These are phyloP conservation scores for Pseudotsuga menziesii DNA, from an alignment of 75 land plant species.

Conservation along the genomic window DNA sequence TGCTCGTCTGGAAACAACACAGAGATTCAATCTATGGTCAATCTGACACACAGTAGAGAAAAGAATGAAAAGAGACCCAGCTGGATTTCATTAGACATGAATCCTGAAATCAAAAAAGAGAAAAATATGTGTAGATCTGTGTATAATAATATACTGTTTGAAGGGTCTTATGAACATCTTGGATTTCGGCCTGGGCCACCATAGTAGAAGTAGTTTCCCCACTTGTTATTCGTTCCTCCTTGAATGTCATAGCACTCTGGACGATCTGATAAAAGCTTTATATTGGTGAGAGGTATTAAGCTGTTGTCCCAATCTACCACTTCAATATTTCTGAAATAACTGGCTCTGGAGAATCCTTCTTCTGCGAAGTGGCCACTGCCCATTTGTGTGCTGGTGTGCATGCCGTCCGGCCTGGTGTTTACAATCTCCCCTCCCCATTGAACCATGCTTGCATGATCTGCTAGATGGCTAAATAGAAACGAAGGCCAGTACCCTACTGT, in stretches of 20 bases:
- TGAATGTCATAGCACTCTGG: conserved; percentile 74
- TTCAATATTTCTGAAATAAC: no score
- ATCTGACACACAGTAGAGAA: no score
- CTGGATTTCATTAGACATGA: no score
- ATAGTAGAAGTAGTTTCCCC: conserved; percentile 91
- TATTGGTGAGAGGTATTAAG: no score
- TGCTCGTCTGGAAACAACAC: no score
- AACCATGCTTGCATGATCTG: conserved; percentile 58
- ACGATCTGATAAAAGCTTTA: conserved; percentile 59
- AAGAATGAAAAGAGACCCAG: no score
- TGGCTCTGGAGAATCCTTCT: conserved; percentile 67
- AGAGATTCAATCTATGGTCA: no score
- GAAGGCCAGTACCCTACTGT: conserved; percentile 94
- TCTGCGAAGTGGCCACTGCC: conserved; percentile 87
- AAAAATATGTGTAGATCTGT: no score
- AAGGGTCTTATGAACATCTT: conserved; percentile 34
- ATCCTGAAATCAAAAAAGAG: no score
- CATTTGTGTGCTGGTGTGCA: conserved; percentile 86
- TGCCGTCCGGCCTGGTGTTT: conserved; percentile 23
- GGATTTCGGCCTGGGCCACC: conserved; percentile 89
- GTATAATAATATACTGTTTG: no score
- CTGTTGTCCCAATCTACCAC: no score
- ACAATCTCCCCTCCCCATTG: conserved; percentile 82
- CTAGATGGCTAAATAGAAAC: conserved; percentile 56
- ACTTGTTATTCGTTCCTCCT: conserved; percentile 47